Evolutionary conservation across 352 stramenopile genomes (phyloP), one percentile per base, ranked within the genome.

Genomic region (Globisporangium yorkense): DNA sequence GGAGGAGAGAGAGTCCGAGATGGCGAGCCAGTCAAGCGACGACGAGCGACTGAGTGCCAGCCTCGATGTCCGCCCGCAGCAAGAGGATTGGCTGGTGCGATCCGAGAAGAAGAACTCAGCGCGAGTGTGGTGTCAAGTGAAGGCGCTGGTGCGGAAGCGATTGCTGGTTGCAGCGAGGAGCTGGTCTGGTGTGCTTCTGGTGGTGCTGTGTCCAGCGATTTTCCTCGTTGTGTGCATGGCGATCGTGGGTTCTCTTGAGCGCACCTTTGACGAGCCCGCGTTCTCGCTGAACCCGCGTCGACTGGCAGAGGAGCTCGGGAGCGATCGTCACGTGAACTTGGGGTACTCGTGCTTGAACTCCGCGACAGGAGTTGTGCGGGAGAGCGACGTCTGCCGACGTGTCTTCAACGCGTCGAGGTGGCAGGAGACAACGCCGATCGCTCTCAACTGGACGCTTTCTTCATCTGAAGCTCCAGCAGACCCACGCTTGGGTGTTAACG

Each of bases 181-280:
- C 40, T 46, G 40, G 40, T 8, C 40, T 21, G 40, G 40, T 5
- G 16, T 62, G 21, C 39, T 67, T 3, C n/a, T 46, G 9, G 18
- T 12, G 12, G 59, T 70, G 55, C 55, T 65, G 10, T 37, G 58
- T 1, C 69, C 69, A 1, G 67, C 72, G 9, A n/a, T 51, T 13
- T 59, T 71, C n/a, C 41, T 74, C 35, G 57, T 73, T 27, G 59
- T 57, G 0, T 50, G 73, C 21, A 54, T 71, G 7, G 66, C 66
- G 1, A 54, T 58, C 1, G 59, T 68, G 8, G 69, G 68, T 0
- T 65, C 69, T 16, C 69, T 72, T 45, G 56, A 65, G 40, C 59
- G 47, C 3, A 33, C 35, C 7, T 53, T 61, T 18, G 21, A 43
- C 2, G 43, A 45, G 15, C 59, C 59, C 20, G 37, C 45, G 6